Evolutionary conservation across 2,329 filamentous ascomycete species (phyloP).

Genomic region (Venturia asperata): DNA sequence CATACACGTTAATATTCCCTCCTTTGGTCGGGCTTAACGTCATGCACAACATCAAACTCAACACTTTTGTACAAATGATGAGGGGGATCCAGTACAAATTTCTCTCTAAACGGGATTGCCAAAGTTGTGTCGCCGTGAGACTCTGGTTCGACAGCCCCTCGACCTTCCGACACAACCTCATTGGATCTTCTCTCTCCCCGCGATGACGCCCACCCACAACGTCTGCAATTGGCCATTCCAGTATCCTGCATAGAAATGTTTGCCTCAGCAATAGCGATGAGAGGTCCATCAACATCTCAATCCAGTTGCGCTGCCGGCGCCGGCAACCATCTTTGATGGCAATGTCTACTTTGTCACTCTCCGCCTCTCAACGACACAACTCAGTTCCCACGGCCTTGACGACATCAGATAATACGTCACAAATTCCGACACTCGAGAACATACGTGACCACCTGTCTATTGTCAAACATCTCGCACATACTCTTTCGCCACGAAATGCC

Average conservation of each 20-base stretch:
- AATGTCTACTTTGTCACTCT: not conserved
- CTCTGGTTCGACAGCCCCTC: constrained; percentile 1
- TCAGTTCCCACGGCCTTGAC: not conserved
- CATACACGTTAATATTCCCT: not conserved
- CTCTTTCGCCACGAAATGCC: not conserved
- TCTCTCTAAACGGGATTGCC: not conserved
- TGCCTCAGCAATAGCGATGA: not conserved
- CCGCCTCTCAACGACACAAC: not conserved
- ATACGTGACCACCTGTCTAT: constrained; percentile 1
- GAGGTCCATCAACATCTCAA: not conserved
- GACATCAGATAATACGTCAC: not conserved
- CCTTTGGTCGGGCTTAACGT: not conserved
- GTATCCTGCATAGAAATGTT: not conserved
- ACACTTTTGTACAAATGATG: constrained; percentile 3
- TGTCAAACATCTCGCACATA: not conserved
- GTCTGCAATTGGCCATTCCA: not conserved
- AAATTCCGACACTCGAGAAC: not conserved
- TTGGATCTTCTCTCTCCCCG: not conserved
- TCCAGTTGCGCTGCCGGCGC: not conserved
- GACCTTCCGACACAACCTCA: not conserved
- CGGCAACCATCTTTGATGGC: constrained; percentile 2
- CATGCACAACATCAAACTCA: not conserved
- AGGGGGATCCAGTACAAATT: not conserved
- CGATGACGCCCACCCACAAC: not conserved
- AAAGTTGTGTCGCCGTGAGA: too few species aligned